Percentiles rank a stretch among this genome's conserved stretches.
Conservation (phyloP, 306 rosid genomes). For the Acacia melanoxylon region DNA sequence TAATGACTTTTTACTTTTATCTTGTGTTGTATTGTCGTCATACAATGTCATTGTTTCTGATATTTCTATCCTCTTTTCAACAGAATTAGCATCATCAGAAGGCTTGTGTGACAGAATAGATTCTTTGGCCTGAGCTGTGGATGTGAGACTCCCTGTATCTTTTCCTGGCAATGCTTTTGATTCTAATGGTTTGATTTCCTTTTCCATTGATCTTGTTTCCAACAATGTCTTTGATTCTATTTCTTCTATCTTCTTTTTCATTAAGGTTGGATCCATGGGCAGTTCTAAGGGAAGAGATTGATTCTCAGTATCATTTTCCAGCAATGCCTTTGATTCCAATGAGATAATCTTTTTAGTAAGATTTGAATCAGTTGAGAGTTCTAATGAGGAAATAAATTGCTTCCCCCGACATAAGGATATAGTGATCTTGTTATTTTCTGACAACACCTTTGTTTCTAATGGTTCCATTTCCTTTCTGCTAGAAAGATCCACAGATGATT, state of each 20-base stretch:
- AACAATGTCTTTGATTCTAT: not conserved
- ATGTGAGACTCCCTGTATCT: slow-evolving; percentile 13
- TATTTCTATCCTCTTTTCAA: slow-evolving; percentile 12
- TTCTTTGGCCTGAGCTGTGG: slow-evolving; percentile 18
- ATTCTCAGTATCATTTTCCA: slow-evolving; percentile 22
- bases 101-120: slow-evolving; percentile 8
- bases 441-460: slow-evolving; percentile 27
- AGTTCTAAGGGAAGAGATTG: not conserved
- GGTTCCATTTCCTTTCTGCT: not conserved
- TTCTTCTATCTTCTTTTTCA: not conserved
- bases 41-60: slow-evolving; percentile 35
- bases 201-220: slow-evolving; percentile 1
- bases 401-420: slow-evolving; percentile 2
- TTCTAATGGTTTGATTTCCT: slow-evolving; percentile 35
- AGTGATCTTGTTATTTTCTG: slow-evolving; percentile 28
- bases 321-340: slow-evolving; percentile 16
- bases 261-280: not conserved
- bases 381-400: slow-evolving; percentile 16
- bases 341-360: not conserved
- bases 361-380: slow-evolving; percentile 16
- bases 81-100: not conserved
- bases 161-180: slow-evolving; percentile 30
- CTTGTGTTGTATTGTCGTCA: slow-evolving; percentile 32
- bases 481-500: slow-evolving; percentile 26
- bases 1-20: slow-evolving; percentile 23